These are phyloP conservation scores for Aristolochia contorta DNA, from an alignment of 164 flowering plant species.

Conservation along the genomic window DNA sequence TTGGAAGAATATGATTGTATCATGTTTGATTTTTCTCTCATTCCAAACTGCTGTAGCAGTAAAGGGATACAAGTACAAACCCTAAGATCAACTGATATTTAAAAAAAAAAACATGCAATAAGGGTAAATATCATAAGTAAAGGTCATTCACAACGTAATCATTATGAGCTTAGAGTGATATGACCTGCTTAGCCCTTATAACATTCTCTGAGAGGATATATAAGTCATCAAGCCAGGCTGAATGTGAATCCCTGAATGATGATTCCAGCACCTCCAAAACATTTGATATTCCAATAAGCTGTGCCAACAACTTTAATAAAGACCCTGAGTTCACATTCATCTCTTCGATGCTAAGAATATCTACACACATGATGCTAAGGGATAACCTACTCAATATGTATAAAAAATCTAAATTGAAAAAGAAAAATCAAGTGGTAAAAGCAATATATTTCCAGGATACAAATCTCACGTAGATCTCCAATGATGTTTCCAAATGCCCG, in stretches of 20 bases:
- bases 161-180: not conserved
- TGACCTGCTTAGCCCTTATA: conserved; percentile 81
- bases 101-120: too few species aligned
- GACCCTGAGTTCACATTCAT: conserved; percentile 37
- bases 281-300: conserved; percentile 51
- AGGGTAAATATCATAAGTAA: too few species aligned
- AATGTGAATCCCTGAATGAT: conserved; percentile 57
- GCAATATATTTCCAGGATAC: conserved; percentile 45
- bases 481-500: conserved; percentile 43
- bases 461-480: conserved; percentile 48
- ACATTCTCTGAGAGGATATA: conserved; percentile 70
- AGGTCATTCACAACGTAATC: too few species aligned
- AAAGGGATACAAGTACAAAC: too few species aligned
- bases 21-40: too few species aligned
- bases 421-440: not conserved
- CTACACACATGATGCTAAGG: conserved; percentile 39
- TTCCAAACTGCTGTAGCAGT: too few species aligned
- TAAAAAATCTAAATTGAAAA: not conserved
- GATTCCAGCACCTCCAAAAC: conserved; percentile 81
- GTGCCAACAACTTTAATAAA: conserved; percentile 43
- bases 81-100: too few species aligned
- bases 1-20: too few species aligned
- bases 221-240: conserved; percentile 64
- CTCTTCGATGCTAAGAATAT: conserved; percentile 40
- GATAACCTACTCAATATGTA: not conserved